Conservation (phyloP, 1,139 yeast genomes). For the Lodderomyces oxycetoniae region DNA sequence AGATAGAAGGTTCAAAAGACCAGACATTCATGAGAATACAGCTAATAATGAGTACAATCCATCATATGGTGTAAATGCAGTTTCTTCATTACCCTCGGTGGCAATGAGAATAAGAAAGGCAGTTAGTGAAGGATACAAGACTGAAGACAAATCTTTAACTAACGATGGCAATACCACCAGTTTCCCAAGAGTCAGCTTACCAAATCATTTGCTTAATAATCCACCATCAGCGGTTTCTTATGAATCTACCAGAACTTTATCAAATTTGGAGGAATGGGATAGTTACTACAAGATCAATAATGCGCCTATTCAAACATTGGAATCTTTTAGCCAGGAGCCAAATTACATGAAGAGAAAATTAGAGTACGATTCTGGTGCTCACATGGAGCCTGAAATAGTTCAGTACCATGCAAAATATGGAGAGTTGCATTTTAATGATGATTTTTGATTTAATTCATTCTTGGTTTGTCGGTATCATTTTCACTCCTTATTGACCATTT, state of each 20-base stretch:
- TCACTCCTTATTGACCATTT: too few species aligned
- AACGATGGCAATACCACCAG: constrained; percentile 46
- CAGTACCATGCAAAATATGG: constrained; percentile 33
- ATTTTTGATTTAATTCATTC: too few species aligned
- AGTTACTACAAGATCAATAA: constrained; percentile 14
- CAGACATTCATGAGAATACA: not conserved
- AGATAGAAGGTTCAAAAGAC: constrained; percentile 3
- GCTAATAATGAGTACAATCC: not conserved
- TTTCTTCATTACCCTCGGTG: constrained; percentile 41
- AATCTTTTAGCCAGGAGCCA: constrained; percentile 12
- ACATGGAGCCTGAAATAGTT: constrained; percentile 15
- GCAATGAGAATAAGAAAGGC: constrained; percentile 73
- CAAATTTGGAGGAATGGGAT: constrained; percentile 16
- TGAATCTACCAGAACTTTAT: constrained; percentile 35
- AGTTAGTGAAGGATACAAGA: constrained; percentile 62
- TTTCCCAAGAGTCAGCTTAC: constrained; percentile 48
- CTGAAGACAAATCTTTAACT: too few species aligned
- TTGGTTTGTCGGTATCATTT: too few species aligned
- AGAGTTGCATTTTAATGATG: constrained; percentile 42
- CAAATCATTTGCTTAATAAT: constrained; percentile 32
- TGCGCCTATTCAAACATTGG: constrained; percentile 20
- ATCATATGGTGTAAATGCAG: constrained; percentile 10
- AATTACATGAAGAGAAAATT: constrained; percentile 33
- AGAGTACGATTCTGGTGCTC: constrained; percentile 22
- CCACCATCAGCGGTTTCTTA: constrained; percentile 38